Percentiles rank a stretch among this genome's conserved stretches.
These are phyloP conservation scores for Teunomyces lycoperdinae DNA, from an alignment of 805 yeast species.

Conservation along the genomic window DNA sequence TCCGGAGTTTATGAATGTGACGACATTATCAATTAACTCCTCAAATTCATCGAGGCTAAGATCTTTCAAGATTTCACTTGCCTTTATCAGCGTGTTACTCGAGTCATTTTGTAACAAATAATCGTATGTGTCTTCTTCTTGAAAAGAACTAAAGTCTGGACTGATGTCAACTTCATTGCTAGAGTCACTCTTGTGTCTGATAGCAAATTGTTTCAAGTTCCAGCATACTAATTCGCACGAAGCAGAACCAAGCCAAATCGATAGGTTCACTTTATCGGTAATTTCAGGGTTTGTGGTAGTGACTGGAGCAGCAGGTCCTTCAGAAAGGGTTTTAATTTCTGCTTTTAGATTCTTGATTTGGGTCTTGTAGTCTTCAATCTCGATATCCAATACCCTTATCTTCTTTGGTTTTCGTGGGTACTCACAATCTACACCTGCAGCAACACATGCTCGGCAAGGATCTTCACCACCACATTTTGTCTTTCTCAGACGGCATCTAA, in stretches of 20 bases:
- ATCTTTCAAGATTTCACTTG: background rate
- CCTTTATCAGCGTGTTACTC: background rate
- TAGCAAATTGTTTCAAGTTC: slow-evolving; percentile 18
- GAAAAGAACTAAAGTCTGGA: slow-evolving; percentile 21
- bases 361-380: slow-evolving; percentile 17
- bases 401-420: slow-evolving; percentile 20
- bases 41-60: background rate
- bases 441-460: slow-evolving; percentile 22
- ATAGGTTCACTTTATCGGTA: slow-evolving; percentile 12
- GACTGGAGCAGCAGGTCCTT: background rate
- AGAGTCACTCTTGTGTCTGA: slow-evolving; percentile 2
- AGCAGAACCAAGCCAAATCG: slow-evolving; percentile 22
- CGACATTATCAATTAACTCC: slow-evolving; percentile 14
- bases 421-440: slow-evolving; percentile 14
- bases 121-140: slow-evolving; percentile 23
- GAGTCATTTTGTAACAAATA: slow-evolving; percentile 4
- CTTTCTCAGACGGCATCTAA: slow-evolving; percentile 24
- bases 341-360: slow-evolving; percentile 9
- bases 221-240: slow-evolving; percentile 24
- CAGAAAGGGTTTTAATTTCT: background rate
- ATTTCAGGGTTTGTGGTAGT: background rate
- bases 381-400: slow-evolving; percentile 19
- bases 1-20: slow-evolving; percentile 21
- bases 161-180: slow-evolving; percentile 14
- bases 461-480: slow-evolving; percentile 24